phyloP scores from a whole-genome alignment of 2,329 filamentous ascomycete genomes.

The Monosporascus sp. region DNA sequence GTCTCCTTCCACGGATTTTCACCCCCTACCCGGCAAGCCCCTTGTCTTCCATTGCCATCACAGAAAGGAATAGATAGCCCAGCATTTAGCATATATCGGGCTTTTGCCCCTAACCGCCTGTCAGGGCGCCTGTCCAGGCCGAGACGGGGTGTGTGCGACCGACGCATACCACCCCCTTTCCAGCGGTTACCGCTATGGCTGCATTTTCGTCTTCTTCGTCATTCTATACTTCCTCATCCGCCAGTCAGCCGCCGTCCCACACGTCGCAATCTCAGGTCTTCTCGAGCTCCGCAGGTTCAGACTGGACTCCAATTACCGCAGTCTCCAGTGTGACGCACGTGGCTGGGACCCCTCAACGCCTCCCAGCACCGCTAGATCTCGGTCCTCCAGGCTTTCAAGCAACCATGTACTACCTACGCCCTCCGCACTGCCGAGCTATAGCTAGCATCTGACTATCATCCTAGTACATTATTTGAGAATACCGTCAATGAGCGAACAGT shows the following conservation, averaged over 20 bases:
- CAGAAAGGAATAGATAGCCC: neutral
- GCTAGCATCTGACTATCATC: neutral
- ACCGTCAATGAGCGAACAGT: conserved; percentile 43
- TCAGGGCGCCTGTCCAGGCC: neutral
- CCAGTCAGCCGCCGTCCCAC: conserved; percentile 24
- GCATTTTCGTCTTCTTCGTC: conserved; percentile 29
- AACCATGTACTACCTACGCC: conserved; percentile 39
- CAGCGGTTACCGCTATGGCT: conserved; percentile 2
- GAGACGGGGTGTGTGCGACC: neutral
- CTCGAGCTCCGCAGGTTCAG: conserved; percentile 37
- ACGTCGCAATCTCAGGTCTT: conserved; percentile 30
- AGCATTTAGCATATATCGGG: neutral
- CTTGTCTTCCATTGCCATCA: too few relatives aligned
- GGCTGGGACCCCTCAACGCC: conserved; percentile 34
- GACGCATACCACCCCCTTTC: neutral
- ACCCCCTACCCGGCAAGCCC: too few relatives aligned
- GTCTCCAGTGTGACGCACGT: conserved; percentile 36
- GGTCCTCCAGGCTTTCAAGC: conserved; percentile 49
- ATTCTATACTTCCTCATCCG: conserved; percentile 39
- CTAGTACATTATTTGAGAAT: conserved; percentile 45
- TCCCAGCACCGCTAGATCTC: conserved; percentile 42
- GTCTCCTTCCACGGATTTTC: neutral
- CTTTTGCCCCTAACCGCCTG: neutral
- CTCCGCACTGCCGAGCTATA: neutral
- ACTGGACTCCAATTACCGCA: conserved; percentile 43